Conservation (phyloP, 1,284 basidiomycete genomes). For the Farysia itapuensis region DNA sequence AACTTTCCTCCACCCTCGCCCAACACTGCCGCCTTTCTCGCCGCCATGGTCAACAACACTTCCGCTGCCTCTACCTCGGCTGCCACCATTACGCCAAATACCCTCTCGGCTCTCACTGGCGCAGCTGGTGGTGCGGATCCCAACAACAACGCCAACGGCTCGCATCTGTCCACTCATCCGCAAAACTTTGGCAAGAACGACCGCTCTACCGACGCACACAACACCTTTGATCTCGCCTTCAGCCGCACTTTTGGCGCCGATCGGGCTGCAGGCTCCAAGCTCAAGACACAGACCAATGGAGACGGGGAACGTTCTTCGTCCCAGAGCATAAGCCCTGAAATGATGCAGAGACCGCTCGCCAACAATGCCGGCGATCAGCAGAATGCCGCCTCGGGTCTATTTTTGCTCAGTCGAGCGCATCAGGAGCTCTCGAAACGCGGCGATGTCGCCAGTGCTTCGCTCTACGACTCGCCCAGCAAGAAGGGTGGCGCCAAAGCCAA, state of each 20-base stretch:
- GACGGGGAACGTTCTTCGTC: slow-evolving; percentile 11
- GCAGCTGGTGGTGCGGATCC: slow-evolving; percentile 16
- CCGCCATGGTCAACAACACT: slow-evolving; percentile 78
- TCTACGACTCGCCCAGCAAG: slow-evolving; percentile 29
- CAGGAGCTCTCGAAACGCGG: slow-evolving; percentile 95
- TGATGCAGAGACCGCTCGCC: slow-evolving; percentile 24
- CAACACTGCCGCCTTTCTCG: slow-evolving; percentile 87
- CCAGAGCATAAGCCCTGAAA: slow-evolving; percentile 34
- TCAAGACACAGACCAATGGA: slow-evolving; percentile 20
- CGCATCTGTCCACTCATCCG: slow-evolving; percentile 23
- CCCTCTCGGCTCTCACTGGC: slow-evolving; percentile 59
- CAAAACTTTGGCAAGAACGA: slow-evolving; percentile 20
- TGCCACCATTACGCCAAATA: slow-evolving; percentile 78
- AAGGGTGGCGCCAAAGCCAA: slow-evolving; percentile 8
- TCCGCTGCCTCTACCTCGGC: slow-evolving; percentile 27
- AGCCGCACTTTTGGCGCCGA: slow-evolving; percentile 24
- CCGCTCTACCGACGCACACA: slow-evolving; percentile 20
- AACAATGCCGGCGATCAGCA: slow-evolving; percentile 28
- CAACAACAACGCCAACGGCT: neutral
- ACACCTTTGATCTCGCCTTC: slow-evolving; percentile 46
- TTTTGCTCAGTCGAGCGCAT: slow-evolving; percentile 87
- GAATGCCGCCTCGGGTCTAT: slow-evolving; percentile 68
- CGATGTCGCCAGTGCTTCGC: slow-evolving; percentile 61
- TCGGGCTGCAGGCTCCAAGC: slow-evolving; percentile 19
- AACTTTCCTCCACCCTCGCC: slow-evolving; percentile 75